These are phyloP conservation scores for Rhynchosporium graminicola DNA, from an alignment of 2,329 filamentous ascomycete genomes.

Conservation along the genomic window DNA sequence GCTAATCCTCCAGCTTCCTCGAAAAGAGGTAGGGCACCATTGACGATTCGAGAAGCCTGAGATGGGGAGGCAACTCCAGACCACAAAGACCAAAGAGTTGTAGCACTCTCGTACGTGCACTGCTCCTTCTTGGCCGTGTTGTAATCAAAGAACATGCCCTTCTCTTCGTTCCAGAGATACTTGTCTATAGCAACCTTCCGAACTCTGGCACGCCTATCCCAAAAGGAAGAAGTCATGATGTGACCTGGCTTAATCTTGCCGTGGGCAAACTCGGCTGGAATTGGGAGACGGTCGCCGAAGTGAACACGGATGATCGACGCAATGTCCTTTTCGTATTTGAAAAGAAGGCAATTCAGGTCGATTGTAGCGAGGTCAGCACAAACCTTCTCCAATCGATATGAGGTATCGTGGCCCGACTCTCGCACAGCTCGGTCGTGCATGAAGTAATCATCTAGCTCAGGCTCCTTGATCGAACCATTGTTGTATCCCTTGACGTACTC, in stretches of 20 bases:
- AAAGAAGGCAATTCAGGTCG: too few species aligned
- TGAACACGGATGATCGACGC: conserved; percentile 47
- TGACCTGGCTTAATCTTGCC: conserved; percentile 66
- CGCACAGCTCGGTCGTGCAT: too few species aligned
- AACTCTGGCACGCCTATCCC: conserved; percentile 85
- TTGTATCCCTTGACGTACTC: conserved; percentile 93
- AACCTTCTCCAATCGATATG: too few species aligned
- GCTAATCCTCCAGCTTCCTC: conserved; percentile 86
- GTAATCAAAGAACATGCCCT: conserved; percentile 98
- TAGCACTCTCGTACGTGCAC: conserved; percentile 84
- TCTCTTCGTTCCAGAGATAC: conserved; percentile 87
- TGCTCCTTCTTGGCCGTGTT: conserved; percentile 80
- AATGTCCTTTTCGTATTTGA: too few species aligned
- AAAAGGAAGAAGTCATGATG: conserved; percentile 78
- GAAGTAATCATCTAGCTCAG: conserved; percentile 45
- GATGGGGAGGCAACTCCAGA: conserved; percentile 82
- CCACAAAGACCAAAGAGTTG: conserved; percentile 98
- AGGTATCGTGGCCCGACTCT: too few species aligned
- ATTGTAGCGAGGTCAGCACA: too few species aligned
- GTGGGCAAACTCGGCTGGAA: conserved; percentile 80
- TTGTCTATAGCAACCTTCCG: conserved; percentile 87
- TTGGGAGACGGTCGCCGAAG: conserved; percentile 79
- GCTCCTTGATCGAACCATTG: conserved; percentile 70
- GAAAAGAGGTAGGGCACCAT: conserved; percentile 80
- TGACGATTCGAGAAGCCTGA: conserved; percentile 82